Conservation (phyloP, 148 eudicot species). For the Arctostaphylos glauca region DNA sequence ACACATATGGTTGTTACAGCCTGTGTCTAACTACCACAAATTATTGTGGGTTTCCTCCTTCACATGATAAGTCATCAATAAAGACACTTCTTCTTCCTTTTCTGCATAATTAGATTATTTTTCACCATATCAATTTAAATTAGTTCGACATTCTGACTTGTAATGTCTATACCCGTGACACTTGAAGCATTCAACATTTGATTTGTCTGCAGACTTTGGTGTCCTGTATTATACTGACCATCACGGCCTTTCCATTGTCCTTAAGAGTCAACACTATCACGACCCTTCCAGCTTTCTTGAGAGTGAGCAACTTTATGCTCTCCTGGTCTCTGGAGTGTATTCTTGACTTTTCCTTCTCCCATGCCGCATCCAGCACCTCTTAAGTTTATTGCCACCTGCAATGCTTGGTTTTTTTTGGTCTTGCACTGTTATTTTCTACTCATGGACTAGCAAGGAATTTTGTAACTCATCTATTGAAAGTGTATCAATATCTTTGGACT, state of each 20-base stretch:
- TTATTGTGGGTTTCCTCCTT: neutral
- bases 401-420: neutral
- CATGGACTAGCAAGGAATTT: too few relatives aligned
- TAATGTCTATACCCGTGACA: neutral
- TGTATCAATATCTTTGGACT: too few relatives aligned
- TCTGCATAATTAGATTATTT: neutral
- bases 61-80: slow-evolving; percentile 16
- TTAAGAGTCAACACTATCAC: too few relatives aligned
- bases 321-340: neutral
- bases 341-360: too few relatives aligned
- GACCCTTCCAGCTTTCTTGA: too few relatives aligned
- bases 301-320: neutral
- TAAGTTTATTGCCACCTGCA: neutral
- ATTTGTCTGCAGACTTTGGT: too few relatives aligned
- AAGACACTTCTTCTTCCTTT: neutral
- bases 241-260: too few relatives aligned
- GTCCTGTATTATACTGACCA: too few relatives aligned
- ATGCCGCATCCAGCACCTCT: too few relatives aligned
- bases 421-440: neutral
- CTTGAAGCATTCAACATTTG: too few relatives aligned
- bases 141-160: neutral
- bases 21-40: neutral
- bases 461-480: too few relatives aligned
- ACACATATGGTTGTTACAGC: neutral
- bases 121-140: neutral